These are phyloP conservation scores for Pisolithus thermaeus DNA, from an alignment of 1,284 basidiomycete species.

Conservation along the genomic window DNA sequence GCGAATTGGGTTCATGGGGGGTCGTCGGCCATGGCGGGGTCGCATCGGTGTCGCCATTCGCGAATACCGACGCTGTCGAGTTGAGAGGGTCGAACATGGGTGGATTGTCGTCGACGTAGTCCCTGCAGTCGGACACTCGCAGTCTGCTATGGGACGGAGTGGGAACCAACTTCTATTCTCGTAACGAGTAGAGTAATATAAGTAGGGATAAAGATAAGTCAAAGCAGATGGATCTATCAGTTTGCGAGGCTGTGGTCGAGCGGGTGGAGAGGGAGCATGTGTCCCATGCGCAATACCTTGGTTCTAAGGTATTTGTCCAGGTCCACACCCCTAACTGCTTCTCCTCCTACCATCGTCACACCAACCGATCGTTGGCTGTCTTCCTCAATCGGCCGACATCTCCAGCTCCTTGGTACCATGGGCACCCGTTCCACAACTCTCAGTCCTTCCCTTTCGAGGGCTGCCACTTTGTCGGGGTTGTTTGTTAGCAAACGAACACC, in stretches of 20 bases:
- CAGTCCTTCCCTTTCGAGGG: conserved; percentile 82
- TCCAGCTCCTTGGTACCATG: conserved; percentile 95
- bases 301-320: conserved; percentile 94
- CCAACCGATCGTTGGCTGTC: conserved; percentile 52
- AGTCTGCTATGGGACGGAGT: background rate
- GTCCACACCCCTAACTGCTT: conserved; percentile 78
- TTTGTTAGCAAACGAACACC: conserved; percentile 88
- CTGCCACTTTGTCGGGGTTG: conserved; percentile 95
- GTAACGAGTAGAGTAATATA: background rate
- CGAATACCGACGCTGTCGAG: conserved; percentile 43
- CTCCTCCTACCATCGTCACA: conserved; percentile 81
- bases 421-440: conserved; percentile 79
- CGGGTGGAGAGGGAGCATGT: conserved; percentile 71
- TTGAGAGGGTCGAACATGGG: conserved; percentile 51
- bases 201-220: background rate
- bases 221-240: background rate
- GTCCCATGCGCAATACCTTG: conserved; percentile 95
- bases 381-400: conserved; percentile 21
- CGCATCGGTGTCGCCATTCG: conserved; percentile 31
- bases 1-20: conserved; percentile 46
- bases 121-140: no score
- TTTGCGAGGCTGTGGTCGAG: conserved; percentile 15
- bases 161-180: conserved; percentile 1
- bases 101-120: background rate
- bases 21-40: conserved; percentile 57